Base-by-base conservation (phyloP, 768 basidiomycete species). In the Chalciporus piperatus region DNA sequence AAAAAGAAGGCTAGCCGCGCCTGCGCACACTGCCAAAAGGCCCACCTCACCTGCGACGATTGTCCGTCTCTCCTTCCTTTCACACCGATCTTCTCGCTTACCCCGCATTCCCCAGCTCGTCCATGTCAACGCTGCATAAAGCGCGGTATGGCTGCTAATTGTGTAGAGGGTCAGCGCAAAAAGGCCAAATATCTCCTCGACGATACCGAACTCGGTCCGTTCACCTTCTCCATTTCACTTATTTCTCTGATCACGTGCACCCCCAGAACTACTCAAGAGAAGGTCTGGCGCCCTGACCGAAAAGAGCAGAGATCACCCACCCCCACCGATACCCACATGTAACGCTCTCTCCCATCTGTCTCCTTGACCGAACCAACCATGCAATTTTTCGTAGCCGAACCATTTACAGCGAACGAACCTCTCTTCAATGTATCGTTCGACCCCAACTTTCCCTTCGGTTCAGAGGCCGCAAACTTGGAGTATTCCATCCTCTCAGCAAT, bases 11-110 rank as follows among this genome's bases (percentile, higher is more conserved):
- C 93, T 0, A 90, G 82, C 61, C 83, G 93, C 42, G 96, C 96
- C 43, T 98, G 96, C 67, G 87, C 90, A 56, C 90, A 92, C 60
- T 98, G 96, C 69, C 95, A 98, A 72, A 96, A 93, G 69, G 93
- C 94, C 3, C 96, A 98, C 70, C 75, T 98, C 59, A 98, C 96
- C n/a, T 98, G 96, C 69, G 95, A 98, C 69, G 96, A 98, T 65
- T 84, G 96, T 97, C 64, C 67, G 90, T 82, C 33, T 10, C 60
- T 44, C 51, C 50, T 48, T 14, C 46, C 12, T 50, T 43, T 22
- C 8, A 22, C 30, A 10, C 35, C 38, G 14, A n/a, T 43, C 4
- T 35, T 20, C 8, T 6, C 57, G 60, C 62, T 66, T 52, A 46
- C 37, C 37, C 27, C 6, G 17, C 13, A 59, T 50, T 51, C 48